A percentile compares a stretch with the other conserved stretches of the same genome.
Evolutionary conservation across 2,329 filamentous ascomycete genomes (phyloP).

Genomic region (Aspergillus fumigatiaffinis): DNA sequence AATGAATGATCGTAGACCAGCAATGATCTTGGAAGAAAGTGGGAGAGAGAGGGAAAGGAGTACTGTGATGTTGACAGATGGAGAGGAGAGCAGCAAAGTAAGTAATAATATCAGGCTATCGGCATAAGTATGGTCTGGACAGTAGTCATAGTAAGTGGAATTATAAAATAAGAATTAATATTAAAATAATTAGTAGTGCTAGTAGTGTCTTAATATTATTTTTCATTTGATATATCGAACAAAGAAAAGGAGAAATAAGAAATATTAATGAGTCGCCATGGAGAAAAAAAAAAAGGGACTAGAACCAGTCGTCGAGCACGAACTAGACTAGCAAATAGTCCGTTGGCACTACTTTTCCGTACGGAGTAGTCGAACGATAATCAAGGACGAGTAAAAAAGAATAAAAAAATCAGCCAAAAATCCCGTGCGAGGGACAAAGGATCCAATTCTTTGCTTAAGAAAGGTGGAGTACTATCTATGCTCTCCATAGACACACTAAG

Average conservation of each 20-base stretch:
- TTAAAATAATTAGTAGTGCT: background rate
- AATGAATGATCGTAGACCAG: conserved; percentile 8
- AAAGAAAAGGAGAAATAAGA: background rate
- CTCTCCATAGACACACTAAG: background rate
- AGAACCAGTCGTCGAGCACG: background rate
- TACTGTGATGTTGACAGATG: background rate
- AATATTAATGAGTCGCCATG: background rate
- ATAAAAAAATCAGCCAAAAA: background rate
- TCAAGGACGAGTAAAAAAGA: background rate
- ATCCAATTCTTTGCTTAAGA: background rate
- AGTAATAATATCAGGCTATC: background rate
- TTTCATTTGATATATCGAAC: background rate
- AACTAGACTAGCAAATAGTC: background rate
- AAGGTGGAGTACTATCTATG: background rate
- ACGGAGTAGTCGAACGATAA: background rate
- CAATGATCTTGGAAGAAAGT: background rate
- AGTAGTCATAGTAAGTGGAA: background rate
- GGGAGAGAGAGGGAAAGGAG: background rate
- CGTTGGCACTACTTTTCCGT: background rate
- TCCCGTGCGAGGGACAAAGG: background rate
- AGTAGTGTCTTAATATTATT: background rate
- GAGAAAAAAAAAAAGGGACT: background rate
- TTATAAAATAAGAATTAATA: background rate
- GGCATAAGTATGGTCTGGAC: background rate
- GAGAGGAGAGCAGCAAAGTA: background rate